A percentile compares a stretch with the other conserved stretches of the same genome.
These are phyloP conservation scores for Fusarium luffae DNA, from an alignment of 2,329 filamentous ascomycete species.

Conservation along the genomic window DNA sequence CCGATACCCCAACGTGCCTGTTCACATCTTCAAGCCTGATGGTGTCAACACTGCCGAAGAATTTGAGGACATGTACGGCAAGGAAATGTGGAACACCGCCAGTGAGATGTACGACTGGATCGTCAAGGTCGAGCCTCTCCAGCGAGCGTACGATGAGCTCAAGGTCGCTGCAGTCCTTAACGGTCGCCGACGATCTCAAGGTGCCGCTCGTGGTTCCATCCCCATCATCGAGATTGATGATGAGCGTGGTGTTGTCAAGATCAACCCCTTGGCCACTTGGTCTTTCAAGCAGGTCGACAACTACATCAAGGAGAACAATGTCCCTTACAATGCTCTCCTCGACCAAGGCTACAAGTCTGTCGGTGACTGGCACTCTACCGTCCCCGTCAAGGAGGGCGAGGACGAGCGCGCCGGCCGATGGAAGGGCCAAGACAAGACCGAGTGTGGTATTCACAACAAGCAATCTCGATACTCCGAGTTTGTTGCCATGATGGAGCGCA, in stretches of 20 bases:
- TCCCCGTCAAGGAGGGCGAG: slow-evolving; percentile 88
- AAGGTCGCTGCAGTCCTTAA: slow-evolving; percentile 92
- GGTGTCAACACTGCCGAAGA: slow-evolving; percentile 77
- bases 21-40: slow-evolving; percentile 91
- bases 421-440: slow-evolving; percentile 96
- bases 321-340: slow-evolving; percentile 93
- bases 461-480: slow-evolving; percentile 92
- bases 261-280: slow-evolving; percentile 98
- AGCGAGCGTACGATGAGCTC: slow-evolving; percentile 88
- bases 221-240: slow-evolving; percentile 91
- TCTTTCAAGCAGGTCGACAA: slow-evolving; percentile 87
- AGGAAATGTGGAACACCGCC: slow-evolving; percentile 84
- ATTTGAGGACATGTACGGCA: slow-evolving; percentile 85
- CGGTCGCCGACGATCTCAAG: slow-evolving; percentile 90
- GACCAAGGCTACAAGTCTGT: slow-evolving; percentile 98
- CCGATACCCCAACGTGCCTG: slow-evolving; percentile 79
- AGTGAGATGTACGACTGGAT: slow-evolving; percentile 95
- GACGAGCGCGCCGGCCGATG: slow-evolving; percentile 96
- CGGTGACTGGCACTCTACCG: slow-evolving; percentile 98
- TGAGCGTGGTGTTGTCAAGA: slow-evolving; percentile 91
- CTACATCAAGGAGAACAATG: slow-evolving; percentile 86
- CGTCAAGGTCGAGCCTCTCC: slow-evolving; percentile 96
- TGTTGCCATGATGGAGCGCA: slow-evolving; percentile 76
- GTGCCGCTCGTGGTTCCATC: slow-evolving; percentile 89
- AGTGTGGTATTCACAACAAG: slow-evolving; percentile 99